Evolutionary conservation across 352 stramenopile genomes (phyloP).

Genomic region (Globisporangium nunn): DNA sequence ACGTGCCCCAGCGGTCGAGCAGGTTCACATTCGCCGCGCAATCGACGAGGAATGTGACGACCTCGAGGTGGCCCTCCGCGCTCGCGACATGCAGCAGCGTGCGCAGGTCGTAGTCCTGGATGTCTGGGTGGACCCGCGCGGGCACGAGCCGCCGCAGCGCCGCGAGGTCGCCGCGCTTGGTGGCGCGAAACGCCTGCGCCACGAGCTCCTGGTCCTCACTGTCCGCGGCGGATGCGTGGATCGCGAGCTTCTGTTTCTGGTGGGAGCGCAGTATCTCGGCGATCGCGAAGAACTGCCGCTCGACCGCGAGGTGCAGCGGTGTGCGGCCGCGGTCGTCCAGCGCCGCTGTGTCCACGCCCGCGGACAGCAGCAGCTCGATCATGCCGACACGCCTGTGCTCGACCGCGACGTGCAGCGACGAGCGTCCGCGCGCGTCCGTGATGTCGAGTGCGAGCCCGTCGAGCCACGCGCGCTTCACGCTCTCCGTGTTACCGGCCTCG

Average conservation of each 20-base stretch:
- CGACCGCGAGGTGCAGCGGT: slow-evolving; percentile 58
- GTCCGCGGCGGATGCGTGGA: slow-evolving; percentile 18
- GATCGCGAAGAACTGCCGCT: slow-evolving; percentile 46
- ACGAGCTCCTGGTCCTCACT: slow-evolving; percentile 36
- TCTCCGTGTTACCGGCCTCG: slow-evolving; percentile 55
- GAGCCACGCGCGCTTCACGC: slow-evolving; percentile 74
- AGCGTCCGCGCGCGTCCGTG: slow-evolving; percentile 40
- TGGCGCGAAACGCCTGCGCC: slow-evolving; percentile 46
- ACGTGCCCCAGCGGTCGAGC: slow-evolving; percentile 73
- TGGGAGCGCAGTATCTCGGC: slow-evolving; percentile 56
- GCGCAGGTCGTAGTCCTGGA: slow-evolving; percentile 70
- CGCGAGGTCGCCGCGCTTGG: slow-evolving; percentile 42
- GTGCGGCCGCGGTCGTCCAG: slow-evolving; percentile 49
- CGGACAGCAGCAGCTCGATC: slow-evolving; percentile 71
- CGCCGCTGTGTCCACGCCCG: slow-evolving; percentile 50
- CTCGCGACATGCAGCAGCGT: slow-evolving; percentile 70
- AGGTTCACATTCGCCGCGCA: slow-evolving; percentile 73
- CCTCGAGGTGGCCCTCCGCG: slow-evolving; percentile 48
- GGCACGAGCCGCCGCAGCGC: slow-evolving; percentile 50
- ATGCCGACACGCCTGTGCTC: slow-evolving; percentile 61
- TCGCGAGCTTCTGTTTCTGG: slow-evolving; percentile 40
- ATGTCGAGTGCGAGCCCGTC: slow-evolving; percentile 54
- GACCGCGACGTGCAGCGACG: slow-evolving; percentile 72
- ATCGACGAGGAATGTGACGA: slow-evolving; percentile 58
- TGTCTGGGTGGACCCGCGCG: slow-evolving; percentile 44